Evolutionary conservation across 208 protist species (phyloP), one percentile per base, ranked within the genome.

Genomic region (Leishmania aethiopica): DNA sequence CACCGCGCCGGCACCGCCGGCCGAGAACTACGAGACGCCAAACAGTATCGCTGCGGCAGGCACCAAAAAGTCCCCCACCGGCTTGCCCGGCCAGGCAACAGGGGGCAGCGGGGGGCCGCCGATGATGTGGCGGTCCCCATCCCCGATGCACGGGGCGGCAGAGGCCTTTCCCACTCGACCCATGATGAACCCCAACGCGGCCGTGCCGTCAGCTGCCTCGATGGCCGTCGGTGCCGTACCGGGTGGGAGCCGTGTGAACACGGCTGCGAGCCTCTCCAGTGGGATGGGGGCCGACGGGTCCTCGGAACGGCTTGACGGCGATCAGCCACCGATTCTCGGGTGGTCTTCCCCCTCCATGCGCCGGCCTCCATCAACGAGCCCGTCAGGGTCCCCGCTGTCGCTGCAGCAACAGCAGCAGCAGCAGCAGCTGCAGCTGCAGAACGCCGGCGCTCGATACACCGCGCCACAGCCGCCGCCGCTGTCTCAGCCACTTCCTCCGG

Each of bases 291-390:
- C 74, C 5, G 74, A 86, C 22, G 64, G 3, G 1, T 32, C 28
- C 13, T 25, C 42, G 57, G 78, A 82, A 25, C 62, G 80, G 64
- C 7, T 37, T 13, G 83, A 86, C 3, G 11, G 55, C 0, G 78
- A 86, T n/a, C 83, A 86, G 40, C 78, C 83, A 1, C 78, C 78
- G 7, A 82, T 86, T 35, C 17, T 82, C 11, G 83, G 83, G 35
- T 82, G 83, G 83, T 82, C 82, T 28, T 67, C 78, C 51, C 76
- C 82, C 37, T 78, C 77, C 10, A 77, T 82, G 67, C 83, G 83
- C n/a, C 83, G 83, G 28, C 78, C 62, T 53, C 74, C 62, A 6
- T 73, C 67, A 37, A 77, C 83, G 17, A 82, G 70, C 77, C 62
- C 80, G 35, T 75, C 59, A 1, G 62, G 64, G 42, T 66, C 79